Evolutionary conservation across 108 stramenopile species (phyloP), one percentile per base, ranked within the genome.

Genomic region (Mayamaea pseudoterrestris): DNA sequence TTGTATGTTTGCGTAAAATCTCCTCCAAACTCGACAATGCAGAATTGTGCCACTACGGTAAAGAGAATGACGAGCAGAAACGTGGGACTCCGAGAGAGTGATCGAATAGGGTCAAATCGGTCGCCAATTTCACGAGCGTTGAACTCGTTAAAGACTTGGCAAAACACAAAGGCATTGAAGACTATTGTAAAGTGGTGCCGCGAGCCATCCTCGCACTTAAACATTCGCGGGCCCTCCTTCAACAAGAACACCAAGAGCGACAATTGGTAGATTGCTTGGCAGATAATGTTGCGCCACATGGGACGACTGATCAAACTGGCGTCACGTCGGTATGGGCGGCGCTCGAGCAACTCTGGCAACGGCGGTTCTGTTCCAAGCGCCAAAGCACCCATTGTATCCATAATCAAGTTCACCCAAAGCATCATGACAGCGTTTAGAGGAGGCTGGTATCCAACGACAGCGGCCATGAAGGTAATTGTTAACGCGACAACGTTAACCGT

Each of bases 371-470:
- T 96, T 18, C 95, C 96, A 26, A 99, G 90, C 18, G 97, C 97
- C 31, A 95, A 90, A 22, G 99, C 99, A 5, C 95, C 94, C 47
- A 96, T 94, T 1, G 94, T 95, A 50, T 98, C 97, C 50, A 96
- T 99, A 50, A 99, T 95, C 9, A 99, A 84, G 68, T 99, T 97
- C 5, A 97, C 95, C 96, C 96, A 99, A n/a, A 99, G 68, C 84
- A 99, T 78, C 77, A 97, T 95, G 13, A 98, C 87, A 13, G 99
- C 93, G 47, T 93, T 99, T 40, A 99, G 73, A 9, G 94, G 91
- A 35, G 95, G 93, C 21, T 93, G 88, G 39, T 94, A 69, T 25
- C 96, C 98, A 25, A 93, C 71, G 12, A 93, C 61, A 2, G 93
- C 93, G 24, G 88, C 76, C 30, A 96, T 63, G 68, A 99, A 96